Base-by-base conservation (phyloP, 345 rosid genomes). In the Cochlearia excelsa region DNA sequence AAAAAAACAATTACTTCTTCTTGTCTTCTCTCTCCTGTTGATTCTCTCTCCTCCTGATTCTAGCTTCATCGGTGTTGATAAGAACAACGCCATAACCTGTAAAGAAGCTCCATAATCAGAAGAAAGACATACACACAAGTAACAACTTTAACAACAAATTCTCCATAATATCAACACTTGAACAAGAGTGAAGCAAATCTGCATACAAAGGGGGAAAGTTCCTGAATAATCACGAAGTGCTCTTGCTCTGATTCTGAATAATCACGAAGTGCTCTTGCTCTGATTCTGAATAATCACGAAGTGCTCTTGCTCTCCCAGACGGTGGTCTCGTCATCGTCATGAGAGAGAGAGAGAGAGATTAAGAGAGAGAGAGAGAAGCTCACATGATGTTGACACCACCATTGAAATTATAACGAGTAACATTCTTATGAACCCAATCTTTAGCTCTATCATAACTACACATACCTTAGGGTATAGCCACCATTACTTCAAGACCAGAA, bases 81-180 rank as follows among this genome's bases (percentile, higher is more conserved):
- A 93, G 96, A 51, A 93, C 95, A 66, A 90, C 97, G 30, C 97
- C 99, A 61, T 74, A 72, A 30, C 87, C 97, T 93, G 82, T 16
- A 57, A 79, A 72, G 26, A 54, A 74, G n/a, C n/a, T n/a, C n/a
- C n/a, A n/a, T n/a, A n/a, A n/a, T n/a, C n/a, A n/a, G n/a, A n/a
- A n/a, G n/a, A n/a, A n/a, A 64, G 23, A 57, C 44, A 51, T 52
- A 29, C 16, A 41, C 6, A 23, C 27, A 40, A 46, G 11, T 37
- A 63, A 44, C 30, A 23, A 52, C 26, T 16, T 44, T 30, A 51
- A 11, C 30, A 26, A 39, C 1, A 56, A 10, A 39, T 38, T 16
- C 45, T 26, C 53, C 33, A 29, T 42, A 58, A 26, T n/a, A 28
- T 7, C 29, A 48, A 56, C 26, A 48, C 29, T 39, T n/a, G 29